phyloP scores from a whole-genome alignment of 768 basidiomycete species.

The Tricholoma matsutake region DNA sequence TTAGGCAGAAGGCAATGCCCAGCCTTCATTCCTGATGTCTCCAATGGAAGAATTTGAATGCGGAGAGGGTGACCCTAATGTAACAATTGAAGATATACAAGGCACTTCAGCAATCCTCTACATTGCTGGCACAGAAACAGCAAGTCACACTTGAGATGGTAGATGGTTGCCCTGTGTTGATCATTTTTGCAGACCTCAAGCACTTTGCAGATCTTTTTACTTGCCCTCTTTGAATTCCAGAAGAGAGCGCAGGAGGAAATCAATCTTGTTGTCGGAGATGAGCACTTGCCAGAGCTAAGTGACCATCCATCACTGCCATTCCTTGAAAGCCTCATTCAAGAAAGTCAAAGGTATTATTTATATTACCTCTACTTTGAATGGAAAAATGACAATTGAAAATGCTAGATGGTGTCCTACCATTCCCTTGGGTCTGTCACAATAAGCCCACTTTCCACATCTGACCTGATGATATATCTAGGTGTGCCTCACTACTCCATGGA shows the following conservation, averaged over 20 bases:
- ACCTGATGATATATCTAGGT: slow-evolving; percentile 2
- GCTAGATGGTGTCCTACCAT: too few species aligned
- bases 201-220: slow-evolving; percentile 33
- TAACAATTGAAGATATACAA: slow-evolving; percentile 9
- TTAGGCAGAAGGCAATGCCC: slow-evolving; percentile 11
- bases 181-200: slow-evolving; percentile 13
- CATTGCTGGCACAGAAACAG: slow-evolving; percentile 16
- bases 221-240: slow-evolving; percentile 37
- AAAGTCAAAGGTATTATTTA: slow-evolving; percentile 15
- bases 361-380: background rate
- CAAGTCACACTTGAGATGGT: background rate
- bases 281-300: slow-evolving; percentile 33
- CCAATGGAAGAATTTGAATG: slow-evolving; percentile 9
- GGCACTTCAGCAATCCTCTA: slow-evolving; percentile 9
- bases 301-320: slow-evolving; percentile 33
- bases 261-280: slow-evolving; percentile 33
- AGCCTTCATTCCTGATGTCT: slow-evolving; percentile 7
- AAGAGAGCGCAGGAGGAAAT: slow-evolving; percentile 39
- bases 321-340: slow-evolving; percentile 31
- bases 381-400: too few species aligned
- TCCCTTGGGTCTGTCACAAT: too few species aligned
- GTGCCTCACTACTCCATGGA: slow-evolving; percentile 16
- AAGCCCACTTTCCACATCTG: background rate
- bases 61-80: slow-evolving; percentile 1
- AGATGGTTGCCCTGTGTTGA: background rate